Percentiles rank a stretch among this genome's conserved stretches.
phyloP scores from a whole-genome alignment of 768 basidiomycete species.

The Clathrus columnatus region DNA sequence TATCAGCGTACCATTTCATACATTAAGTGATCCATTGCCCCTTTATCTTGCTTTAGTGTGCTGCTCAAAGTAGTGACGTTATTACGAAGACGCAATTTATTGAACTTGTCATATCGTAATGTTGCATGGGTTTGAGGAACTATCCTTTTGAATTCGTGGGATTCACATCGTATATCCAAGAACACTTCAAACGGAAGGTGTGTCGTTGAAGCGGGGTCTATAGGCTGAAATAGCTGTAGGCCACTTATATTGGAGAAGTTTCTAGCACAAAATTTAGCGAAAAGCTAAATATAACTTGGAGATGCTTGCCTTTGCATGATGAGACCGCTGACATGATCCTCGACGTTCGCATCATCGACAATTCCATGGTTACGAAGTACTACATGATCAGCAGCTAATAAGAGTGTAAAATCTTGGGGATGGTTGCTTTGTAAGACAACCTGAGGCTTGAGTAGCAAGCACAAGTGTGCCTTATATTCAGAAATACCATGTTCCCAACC shows the following conservation, averaged over 20 bases:
- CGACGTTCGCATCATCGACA: conserved; percentile 66
- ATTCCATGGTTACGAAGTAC: conserved; percentile 72
- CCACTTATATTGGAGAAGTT: conserved; percentile 72
- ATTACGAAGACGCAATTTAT: conserved; percentile 76
- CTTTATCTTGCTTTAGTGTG: conserved; percentile 27
- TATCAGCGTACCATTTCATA: conserved; percentile 47
- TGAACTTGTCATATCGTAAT: conserved; percentile 91
- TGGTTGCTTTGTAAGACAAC: conserved; percentile 65
- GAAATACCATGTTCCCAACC: conserved; percentile 71
- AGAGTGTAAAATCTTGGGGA: conserved; percentile 47
- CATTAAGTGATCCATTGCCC: conserved; percentile 42
- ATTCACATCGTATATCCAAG: conserved; percentile 78
- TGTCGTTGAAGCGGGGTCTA: conserved; percentile 11
- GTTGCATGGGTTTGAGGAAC: conserved; percentile 82
- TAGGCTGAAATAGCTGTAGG: conserved; percentile 82
- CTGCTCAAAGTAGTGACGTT: conserved; percentile 47
- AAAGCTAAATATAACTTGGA: background rate
- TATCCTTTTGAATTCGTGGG: conserved; percentile 75
- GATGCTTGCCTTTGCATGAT: conserved; percentile 69
- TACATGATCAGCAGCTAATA: conserved; percentile 72
- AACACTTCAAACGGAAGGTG: conserved; percentile 82
- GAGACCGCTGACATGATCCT: conserved; percentile 78
- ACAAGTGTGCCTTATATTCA: conserved; percentile 64
- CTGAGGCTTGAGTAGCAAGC: conserved; percentile 86
- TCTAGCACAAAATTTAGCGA: conserved; percentile 30